Percentiles rank a stretch among this genome's conserved stretches.
Conservation (phyloP, 2,329 filamentous ascomycete genomes). For the Monosporascus sp. region DNA sequence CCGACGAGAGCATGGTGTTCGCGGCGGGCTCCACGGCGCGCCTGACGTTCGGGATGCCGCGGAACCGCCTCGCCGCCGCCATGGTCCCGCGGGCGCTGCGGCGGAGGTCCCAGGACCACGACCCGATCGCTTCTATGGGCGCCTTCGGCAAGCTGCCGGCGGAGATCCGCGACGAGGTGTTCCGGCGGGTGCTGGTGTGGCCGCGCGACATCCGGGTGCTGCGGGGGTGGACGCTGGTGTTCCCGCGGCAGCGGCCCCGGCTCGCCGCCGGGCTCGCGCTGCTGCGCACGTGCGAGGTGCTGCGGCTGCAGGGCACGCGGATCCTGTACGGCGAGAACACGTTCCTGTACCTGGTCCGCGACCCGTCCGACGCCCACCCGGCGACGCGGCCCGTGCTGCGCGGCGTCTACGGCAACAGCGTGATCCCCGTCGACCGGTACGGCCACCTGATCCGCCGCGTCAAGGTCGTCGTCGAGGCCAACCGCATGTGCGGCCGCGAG, state of each 20-base stretch:
- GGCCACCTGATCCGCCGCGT: slow-evolving; percentile 36
- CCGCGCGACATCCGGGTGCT: slow-evolving; percentile 26
- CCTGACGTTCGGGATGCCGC: neutral
- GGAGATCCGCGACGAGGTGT: slow-evolving; percentile 30
- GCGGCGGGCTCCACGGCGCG: neutral
- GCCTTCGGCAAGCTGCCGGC: slow-evolving; percentile 13
- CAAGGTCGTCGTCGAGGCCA: slow-evolving; percentile 37
- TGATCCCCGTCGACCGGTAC: slow-evolving; percentile 32
- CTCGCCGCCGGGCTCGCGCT: slow-evolving; percentile 29
- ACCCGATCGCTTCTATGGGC: slow-evolving; percentile 7
- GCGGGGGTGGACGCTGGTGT: slow-evolving; percentile 27
- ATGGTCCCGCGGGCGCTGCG: neutral
- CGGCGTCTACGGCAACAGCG: slow-evolving; percentile 23
- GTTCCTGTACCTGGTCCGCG: slow-evolving; percentile 42
- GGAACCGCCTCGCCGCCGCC: neutral
- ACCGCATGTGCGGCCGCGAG: slow-evolving; percentile 24
- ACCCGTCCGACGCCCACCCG: slow-evolving; percentile 17
- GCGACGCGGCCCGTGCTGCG: slow-evolving; percentile 7
- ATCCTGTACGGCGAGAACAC: slow-evolving; percentile 44
- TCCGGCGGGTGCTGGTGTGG: slow-evolving; percentile 25
- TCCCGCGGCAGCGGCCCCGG: slow-evolving; percentile 16
- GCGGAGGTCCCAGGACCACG: neutral
- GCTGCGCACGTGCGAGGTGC: slow-evolving; percentile 28
- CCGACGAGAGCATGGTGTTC: neutral
- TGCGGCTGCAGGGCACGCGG: slow-evolving; percentile 32